Evolutionary conservation across 2,329 filamentous ascomycete species (phyloP).

Genomic region (Alternaria sp.): DNA sequence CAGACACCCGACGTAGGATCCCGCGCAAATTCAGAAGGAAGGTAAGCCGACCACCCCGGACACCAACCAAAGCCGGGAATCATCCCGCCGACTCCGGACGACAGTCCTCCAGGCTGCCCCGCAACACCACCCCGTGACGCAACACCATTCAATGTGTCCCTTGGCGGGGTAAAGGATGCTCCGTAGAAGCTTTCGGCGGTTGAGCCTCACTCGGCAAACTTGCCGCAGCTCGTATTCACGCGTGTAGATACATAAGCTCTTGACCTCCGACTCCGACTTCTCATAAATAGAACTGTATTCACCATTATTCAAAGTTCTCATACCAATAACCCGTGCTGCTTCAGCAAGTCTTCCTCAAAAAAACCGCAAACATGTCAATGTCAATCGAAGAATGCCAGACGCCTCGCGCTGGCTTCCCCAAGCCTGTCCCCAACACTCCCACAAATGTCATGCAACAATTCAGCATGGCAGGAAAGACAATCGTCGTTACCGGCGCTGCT

Average conservation of each 20-base stretch:
- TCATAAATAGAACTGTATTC: not conserved
- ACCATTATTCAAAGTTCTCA: not conserved
- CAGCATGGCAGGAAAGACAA: slow-evolving; percentile 51
- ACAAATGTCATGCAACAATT: slow-evolving; percentile 45
- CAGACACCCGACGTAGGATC: not conserved
- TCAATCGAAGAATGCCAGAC: slow-evolving; percentile 42
- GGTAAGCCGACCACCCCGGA: slow-evolving; percentile 23
- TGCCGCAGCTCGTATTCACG: not conserved
- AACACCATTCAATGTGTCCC: slow-evolving; percentile 2
- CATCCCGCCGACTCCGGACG: slow-evolving; percentile 24
- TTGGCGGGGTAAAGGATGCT: slow-evolving; percentile 14
- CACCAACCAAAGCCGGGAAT: slow-evolving; percentile 10
- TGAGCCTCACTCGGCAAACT: slow-evolving; percentile 6
- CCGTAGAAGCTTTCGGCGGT: not conserved
- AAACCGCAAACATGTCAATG: slow-evolving; percentile 45
- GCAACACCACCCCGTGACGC: slow-evolving; percentile 35
- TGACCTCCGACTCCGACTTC: not conserved
- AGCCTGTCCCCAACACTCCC: slow-evolving; percentile 37
- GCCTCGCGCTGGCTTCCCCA: slow-evolving; percentile 37
- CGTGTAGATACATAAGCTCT: slow-evolving; percentile 5
- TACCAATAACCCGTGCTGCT: not conserved
- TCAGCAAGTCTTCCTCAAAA: not conserved
- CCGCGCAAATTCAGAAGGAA: slow-evolving; percentile 10
- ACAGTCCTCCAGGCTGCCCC: slow-evolving; percentile 30
- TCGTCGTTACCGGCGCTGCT: slow-evolving; percentile 56